Conservation (phyloP, 352 stramenopile genomes). For the Globisporangium nagaii region DNA sequence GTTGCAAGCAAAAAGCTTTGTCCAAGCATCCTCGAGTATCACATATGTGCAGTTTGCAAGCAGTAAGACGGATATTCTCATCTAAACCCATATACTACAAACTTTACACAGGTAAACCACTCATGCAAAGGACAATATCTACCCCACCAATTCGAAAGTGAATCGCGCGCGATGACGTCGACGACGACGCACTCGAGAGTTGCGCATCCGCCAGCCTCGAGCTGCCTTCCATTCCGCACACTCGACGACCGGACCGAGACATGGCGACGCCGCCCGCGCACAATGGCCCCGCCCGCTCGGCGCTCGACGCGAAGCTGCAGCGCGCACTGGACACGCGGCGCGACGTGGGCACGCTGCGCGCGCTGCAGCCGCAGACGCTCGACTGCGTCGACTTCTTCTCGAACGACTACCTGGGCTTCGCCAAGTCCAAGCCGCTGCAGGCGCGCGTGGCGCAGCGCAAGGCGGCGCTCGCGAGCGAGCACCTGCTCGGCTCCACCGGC, state of each 20-base stretch:
- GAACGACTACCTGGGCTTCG: constrained; percentile 97
- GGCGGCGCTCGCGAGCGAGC: constrained; percentile 17
- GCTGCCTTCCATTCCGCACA: too few species aligned
- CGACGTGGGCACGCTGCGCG: constrained; percentile 48
- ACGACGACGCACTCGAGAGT: not conserved
- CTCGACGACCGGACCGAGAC: too few species aligned
- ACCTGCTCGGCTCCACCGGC: constrained; percentile 66
- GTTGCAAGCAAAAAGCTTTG: too few species aligned
- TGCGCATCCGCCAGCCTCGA: too few species aligned
- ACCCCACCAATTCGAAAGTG: not conserved
- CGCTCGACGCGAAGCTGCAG: constrained; percentile 17
- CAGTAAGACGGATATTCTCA: too few species aligned
- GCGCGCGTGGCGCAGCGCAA: constrained; percentile 45
- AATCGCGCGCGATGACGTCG: not conserved
- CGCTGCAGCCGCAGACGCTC: constrained; percentile 24
- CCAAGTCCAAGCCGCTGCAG: constrained; percentile 55
- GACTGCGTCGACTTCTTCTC: constrained; percentile 92
- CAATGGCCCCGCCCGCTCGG: not conserved
- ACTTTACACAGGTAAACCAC: too few species aligned
- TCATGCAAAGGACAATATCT: not conserved
- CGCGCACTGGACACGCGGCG: constrained; percentile 15
- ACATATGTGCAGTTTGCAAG: too few species aligned
- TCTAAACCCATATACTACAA: too few species aligned
- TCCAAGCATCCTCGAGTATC: too few species aligned
- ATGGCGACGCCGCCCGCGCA: not conserved